Base-by-base conservation (phyloP, 257 asterid species). In the Lycium ferocissimum region DNA sequence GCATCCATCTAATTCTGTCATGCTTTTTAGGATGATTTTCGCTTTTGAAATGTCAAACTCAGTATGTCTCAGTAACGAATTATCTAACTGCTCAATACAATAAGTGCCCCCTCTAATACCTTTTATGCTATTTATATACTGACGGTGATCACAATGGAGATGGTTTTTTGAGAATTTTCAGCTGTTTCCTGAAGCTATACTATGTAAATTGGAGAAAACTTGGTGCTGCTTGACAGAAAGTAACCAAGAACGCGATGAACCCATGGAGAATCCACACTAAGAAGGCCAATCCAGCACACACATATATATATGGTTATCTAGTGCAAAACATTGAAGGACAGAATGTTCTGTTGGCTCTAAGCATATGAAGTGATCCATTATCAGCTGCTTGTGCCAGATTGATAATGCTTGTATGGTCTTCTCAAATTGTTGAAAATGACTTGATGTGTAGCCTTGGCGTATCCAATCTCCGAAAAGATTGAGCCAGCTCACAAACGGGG, bases 141-240 rank as follows among this genome's bases (percentile, higher is more conserved):
- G 13, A 61, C 67, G n/a, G 35, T 4, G 12, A 61, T n/a, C n/a
- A 45, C 80, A 47, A 47, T n/a, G 57, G 37, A n/a, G 80, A 45
- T 72, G 80, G 0, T 22, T 45, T 18, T n/a, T 45, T 3, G 59
- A 47, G 47, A 45, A 47, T 47, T 47, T 45, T 20, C 80, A 73
- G 80, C 11, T 73, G 80, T 73, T 73, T 73, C 80, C 59, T 73
- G 58, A 47, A 73, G 59, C 38, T 47, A 45, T 73, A 22, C 12
- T 45, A 14, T 73, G 40, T 37, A 73, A 45, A 49, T 45, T 45
- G 58, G 59, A 72, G 58, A 72, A 10, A 17, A 73, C 22, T n/a
- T 45, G 9, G 33, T n/a, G 40, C 59, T 47, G 40, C 40, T 20
- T 2, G 40, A 73, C 38, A 45, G 59, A 73, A 72, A 2, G 58